Conservation (phyloP, 495 filamentous ascomycete species). For the Xylaria intraflava region DNA sequence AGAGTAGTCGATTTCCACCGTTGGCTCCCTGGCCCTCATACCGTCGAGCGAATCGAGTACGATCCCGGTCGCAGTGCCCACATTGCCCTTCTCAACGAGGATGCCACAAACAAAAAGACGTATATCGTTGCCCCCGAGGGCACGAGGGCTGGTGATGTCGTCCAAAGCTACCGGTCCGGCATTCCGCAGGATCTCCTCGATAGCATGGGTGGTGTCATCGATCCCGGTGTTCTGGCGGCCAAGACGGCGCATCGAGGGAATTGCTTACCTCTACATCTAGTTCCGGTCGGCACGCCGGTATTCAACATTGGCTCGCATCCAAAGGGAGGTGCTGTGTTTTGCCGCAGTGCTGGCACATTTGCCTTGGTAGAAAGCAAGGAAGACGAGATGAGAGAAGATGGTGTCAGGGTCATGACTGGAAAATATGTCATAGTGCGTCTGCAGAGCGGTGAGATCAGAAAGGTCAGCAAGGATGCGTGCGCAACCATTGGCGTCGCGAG, state of each 20-base stretch:
- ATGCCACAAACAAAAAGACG: slow-evolving; percentile 60
- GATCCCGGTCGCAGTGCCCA: slow-evolving; percentile 91
- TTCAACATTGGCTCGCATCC: slow-evolving; percentile 78
- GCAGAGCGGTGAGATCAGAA: slow-evolving; percentile 86
- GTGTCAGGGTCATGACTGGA: slow-evolving; percentile 45
- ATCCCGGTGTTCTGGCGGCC: slow-evolving; percentile 90
- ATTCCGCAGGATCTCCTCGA: slow-evolving; percentile 78
- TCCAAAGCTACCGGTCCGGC: slow-evolving; percentile 83
- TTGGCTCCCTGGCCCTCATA: slow-evolving; percentile 65
- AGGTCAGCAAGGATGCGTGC: slow-evolving; percentile 82
- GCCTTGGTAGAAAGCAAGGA: slow-evolving; percentile 83
- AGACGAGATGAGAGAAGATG: slow-evolving; percentile 54
- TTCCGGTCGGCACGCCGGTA: slow-evolving; percentile 83
- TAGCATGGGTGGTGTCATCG: slow-evolving; percentile 83
- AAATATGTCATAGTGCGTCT: slow-evolving; percentile 73
- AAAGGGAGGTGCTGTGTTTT: slow-evolving; percentile 75
- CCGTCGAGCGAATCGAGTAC: slow-evolving; percentile 90
- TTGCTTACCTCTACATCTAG: slow-evolving; percentile 88
- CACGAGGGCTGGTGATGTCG: slow-evolving; percentile 81
- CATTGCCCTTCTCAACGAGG: slow-evolving; percentile 75
- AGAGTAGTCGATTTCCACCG: slow-evolving; percentile 83
- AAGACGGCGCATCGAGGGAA: slow-evolving; percentile 93
- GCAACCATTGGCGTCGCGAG: slow-evolving; percentile 90
- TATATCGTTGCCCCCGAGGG: slow-evolving; percentile 94
- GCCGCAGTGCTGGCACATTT: slow-evolving; percentile 86